A percentile compares a stretch with the other conserved stretches of the same genome.
Conservation (phyloP, 2,329 filamentous ascomycete genomes). For the Hypomyces perniciosus region DNA sequence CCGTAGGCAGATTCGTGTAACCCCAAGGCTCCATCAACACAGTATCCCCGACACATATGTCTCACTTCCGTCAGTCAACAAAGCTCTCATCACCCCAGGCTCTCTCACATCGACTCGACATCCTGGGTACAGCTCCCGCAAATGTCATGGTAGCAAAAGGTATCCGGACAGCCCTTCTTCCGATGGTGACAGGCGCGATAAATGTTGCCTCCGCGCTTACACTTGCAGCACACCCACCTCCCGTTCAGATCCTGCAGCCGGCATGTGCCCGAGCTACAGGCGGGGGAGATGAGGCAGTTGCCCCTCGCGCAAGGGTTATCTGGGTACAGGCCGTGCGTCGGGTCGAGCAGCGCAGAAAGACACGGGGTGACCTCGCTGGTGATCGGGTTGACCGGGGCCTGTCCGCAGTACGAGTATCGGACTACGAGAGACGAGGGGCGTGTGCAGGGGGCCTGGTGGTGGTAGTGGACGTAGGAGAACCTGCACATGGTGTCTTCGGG, state of each 20-base stretch:
- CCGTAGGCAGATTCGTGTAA: neutral
- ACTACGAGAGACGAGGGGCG: constrained; percentile 35
- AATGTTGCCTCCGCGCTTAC: constrained; percentile 40
- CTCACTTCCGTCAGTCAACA: constrained; percentile 12
- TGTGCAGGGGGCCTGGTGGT: constrained; percentile 40
- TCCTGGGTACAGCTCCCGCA: constrained; percentile 39
- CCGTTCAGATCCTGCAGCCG: constrained; percentile 43
- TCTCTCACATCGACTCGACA: neutral
- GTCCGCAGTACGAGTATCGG: constrained; percentile 40
- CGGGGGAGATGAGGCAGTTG: constrained; percentile 38
- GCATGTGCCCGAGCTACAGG: constrained; percentile 44
- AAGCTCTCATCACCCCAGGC: neutral
- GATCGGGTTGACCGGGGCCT: constrained; percentile 24
- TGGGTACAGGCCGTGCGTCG: constrained; percentile 24
- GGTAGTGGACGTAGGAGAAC: constrained; percentile 46
- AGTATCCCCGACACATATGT: neutral
- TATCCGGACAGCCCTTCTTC: constrained; percentile 41
- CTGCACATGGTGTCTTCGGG: constrained; percentile 38
- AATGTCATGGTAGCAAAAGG: constrained; percentile 47
- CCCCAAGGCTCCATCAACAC: neutral
- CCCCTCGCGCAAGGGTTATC: constrained; percentile 40
- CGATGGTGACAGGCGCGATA: constrained; percentile 40
- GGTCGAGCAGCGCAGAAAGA: constrained; percentile 24
- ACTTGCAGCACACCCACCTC: constrained; percentile 46
- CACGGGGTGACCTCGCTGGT: constrained; percentile 21